Evolutionary conservation across 306 rosid genomes (phyloP).

Genomic region (Arachis stenosperma): DNA sequence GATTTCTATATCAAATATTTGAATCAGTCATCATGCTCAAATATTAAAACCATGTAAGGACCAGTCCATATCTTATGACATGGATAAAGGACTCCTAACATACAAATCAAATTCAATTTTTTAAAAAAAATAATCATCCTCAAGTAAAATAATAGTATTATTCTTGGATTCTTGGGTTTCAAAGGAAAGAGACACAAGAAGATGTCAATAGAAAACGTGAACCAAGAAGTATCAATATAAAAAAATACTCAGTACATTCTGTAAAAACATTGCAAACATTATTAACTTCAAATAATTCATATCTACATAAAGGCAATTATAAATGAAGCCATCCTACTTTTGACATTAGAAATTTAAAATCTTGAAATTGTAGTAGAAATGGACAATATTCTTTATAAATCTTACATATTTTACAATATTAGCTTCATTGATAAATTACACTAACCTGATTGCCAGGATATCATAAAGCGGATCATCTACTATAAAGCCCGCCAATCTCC

Average conservation of each 20-base stretch:
- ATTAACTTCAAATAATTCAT: slow-evolving; percentile 19
- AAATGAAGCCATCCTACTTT: slow-evolving; percentile 19
- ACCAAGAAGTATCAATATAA: slow-evolving; percentile 24
- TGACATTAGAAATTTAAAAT: background rate
- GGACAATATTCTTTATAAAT: slow-evolving; percentile 15
- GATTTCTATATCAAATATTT: slow-evolving; percentile 15
- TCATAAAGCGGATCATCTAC: slow-evolving; percentile 85
- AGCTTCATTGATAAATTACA: slow-evolving; percentile 23
- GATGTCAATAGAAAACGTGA: slow-evolving; percentile 11
- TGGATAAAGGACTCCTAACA: slow-evolving; percentile 10
- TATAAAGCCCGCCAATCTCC: slow-evolving; percentile 89
- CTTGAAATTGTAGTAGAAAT: slow-evolving; percentile 13
- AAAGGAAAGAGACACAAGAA: slow-evolving; percentile 20
- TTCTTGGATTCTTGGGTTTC: slow-evolving; percentile 9
- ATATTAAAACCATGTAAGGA: slow-evolving; percentile 24
- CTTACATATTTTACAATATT: slow-evolving; percentile 1
- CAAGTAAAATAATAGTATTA: slow-evolving; percentile 16
- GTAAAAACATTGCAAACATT: slow-evolving; percentile 20
- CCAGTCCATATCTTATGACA: slow-evolving; percentile 31
- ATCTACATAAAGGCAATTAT: slow-evolving; percentile 23
- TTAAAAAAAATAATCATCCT: slow-evolving; percentile 10
- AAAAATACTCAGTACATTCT: slow-evolving; percentile 16
- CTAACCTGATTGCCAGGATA: slow-evolving; percentile 75
- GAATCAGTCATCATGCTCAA: slow-evolving; percentile 35
- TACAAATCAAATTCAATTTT: background rate